These are phyloP conservation scores for Hemileccinum impolitum DNA, from an alignment of 768 basidiomycete species.

Conservation along the genomic window DNA sequence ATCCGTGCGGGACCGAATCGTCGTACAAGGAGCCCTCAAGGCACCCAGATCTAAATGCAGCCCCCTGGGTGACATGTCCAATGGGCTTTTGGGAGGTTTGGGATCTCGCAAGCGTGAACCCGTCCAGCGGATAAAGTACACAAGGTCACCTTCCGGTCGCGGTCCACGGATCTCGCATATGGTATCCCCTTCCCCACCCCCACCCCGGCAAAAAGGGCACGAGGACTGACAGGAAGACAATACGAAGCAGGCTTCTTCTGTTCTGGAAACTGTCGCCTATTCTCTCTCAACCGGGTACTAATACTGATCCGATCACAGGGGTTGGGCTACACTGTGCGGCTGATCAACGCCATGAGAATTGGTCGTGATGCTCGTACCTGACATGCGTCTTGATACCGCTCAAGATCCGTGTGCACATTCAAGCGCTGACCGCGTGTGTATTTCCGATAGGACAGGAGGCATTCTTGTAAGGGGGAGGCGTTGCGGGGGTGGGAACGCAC, in stretches of 20 bases:
- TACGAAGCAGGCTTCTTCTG: conserved; percentile 33
- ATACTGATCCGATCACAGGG: background rate
- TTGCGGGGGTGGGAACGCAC: conserved; percentile 25
- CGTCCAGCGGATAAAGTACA: background rate
- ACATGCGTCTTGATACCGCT: conserved; percentile 25
- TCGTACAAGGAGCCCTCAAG: background rate
- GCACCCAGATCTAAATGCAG: background rate
- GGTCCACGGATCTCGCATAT: background rate
- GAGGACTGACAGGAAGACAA: conserved; percentile 18
- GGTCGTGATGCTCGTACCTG: conserved; percentile 16
- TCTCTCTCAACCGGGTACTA: background rate
- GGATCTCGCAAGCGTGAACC: background rate
- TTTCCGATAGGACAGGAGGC: conserved; percentile 14
- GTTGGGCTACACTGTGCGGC: background rate
- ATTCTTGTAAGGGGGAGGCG: conserved; percentile 16
- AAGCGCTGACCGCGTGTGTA: conserved; percentile 1
- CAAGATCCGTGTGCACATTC: conserved; percentile 37
- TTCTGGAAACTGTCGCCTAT: background rate
- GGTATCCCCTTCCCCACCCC: conserved; percentile 3
- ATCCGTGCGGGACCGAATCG: conserved; percentile 5
- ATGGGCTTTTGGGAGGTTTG: background rate
- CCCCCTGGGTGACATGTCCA: background rate
- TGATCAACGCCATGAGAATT: conserved; percentile 21
- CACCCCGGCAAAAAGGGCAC: conserved; percentile 18
- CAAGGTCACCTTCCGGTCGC: background rate